Conservation (phyloP, 1,284 basidiomycete species). For the Pisolithus thermaeus region DNA sequence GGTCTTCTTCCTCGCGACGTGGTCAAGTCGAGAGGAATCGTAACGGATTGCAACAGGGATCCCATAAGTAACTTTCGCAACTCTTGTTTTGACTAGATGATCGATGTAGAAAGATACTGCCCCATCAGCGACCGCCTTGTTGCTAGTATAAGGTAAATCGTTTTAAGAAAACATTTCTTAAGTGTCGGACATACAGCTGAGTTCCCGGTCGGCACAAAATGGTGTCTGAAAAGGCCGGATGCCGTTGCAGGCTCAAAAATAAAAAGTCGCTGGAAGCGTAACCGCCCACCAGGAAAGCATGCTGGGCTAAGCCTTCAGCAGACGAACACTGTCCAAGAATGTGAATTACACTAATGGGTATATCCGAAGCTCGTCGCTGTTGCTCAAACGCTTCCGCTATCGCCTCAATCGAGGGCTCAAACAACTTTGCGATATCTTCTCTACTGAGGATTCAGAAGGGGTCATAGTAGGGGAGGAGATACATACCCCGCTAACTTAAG, state of each 20-base stretch:
- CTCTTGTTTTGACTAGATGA: constrained; percentile 7
- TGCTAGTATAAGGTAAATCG: constrained; percentile 14
- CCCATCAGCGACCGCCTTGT: constrained; percentile 10
- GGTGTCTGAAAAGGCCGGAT: constrained; percentile 18
- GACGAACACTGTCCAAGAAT: neutral
- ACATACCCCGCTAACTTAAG: constrained; percentile 38
- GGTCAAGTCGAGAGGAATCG: constrained; percentile 24
- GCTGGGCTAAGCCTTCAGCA: constrained; percentile 16
- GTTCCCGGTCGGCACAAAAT: constrained; percentile 23
- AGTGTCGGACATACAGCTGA: constrained; percentile 18
- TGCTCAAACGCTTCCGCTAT: constrained; percentile 34
- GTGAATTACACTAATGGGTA: constrained; percentile 28
- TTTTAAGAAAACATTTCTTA: constrained; percentile 28
- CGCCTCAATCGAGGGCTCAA: constrained; percentile 39
- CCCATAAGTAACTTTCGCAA: constrained; percentile 6
- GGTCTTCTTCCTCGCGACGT: constrained; percentile 13
- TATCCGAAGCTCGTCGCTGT: constrained; percentile 25
- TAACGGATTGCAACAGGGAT: constrained; percentile 25
- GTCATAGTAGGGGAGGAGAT: neutral
- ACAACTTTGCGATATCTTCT: constrained; percentile 36
- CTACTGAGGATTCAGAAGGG: constrained; percentile 14
- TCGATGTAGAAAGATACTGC: constrained; percentile 10
- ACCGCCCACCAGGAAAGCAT: constrained; percentile 33
- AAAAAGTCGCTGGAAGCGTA: constrained; percentile 43
- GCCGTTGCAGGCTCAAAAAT: constrained; percentile 27